Conservation (phyloP, 169 alveolate genomes). For the Cryptosporidium ubiquitum region DNA sequence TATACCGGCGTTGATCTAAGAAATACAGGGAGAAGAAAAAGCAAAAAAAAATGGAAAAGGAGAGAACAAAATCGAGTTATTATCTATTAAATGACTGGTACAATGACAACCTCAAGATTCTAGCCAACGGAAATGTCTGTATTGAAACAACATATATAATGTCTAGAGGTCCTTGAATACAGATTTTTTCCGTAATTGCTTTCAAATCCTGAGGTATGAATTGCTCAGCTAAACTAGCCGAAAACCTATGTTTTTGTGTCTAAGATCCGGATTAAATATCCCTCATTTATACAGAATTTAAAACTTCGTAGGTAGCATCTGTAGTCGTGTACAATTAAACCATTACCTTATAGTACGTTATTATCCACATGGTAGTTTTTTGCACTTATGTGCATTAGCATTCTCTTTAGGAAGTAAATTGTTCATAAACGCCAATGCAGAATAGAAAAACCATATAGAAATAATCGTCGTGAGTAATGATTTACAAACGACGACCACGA, state of each 20-base stretch:
- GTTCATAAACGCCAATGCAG: neutral
- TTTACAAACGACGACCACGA: conserved; percentile 99
- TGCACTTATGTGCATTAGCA: neutral
- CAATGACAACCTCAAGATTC: neutral
- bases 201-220: neutral
- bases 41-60: neutral
- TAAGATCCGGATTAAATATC: neutral
- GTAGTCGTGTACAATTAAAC: neutral
- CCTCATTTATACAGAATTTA: neutral
- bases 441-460: neutral
- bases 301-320: neutral
- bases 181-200: neutral
- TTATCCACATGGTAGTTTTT: neutral
- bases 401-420: neutral
- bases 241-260: neutral
- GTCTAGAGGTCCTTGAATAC: neutral
- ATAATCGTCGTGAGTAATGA: neutral
- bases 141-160: neutral
- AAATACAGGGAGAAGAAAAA: neutral
- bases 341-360: neutral
- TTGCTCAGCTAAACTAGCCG: neutral
- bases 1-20: neutral
- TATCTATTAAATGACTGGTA: neutral
- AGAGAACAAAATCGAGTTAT: neutral
- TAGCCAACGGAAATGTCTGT: neutral